Evolutionary conservation across 495 filamentous ascomycete species (phyloP), one percentile per base, ranked within the genome.

Genomic region (Neurospora sp.): DNA sequence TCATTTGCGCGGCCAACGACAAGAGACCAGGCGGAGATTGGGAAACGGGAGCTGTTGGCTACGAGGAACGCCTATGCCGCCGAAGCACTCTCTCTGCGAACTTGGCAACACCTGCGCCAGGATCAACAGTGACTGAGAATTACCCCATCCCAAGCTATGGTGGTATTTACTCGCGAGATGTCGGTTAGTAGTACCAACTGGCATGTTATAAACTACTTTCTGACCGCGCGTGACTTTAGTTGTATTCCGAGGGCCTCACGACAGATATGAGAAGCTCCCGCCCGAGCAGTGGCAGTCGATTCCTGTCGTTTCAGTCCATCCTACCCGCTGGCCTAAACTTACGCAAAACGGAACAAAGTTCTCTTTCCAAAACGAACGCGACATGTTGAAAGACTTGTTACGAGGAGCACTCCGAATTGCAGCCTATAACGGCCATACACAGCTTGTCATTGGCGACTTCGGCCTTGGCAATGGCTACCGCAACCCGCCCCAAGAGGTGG

Each of bases 1-100:
- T 93, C 41, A 88, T 94, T 73, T 93, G 91, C 76, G 88, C 90
- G 70, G 91, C 92, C 12, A 90, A 93, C 78, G 92, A 94, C 77
- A 91, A 89, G 75, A 85, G 91, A 39, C 83, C 92, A 1, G 92
- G 92, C 0, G 92, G 92, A 3, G 92, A 93, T 73, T 94, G 92
- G 92, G 91, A 93, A 75, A 91, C 90, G 6, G 90, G 90, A 37
- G 84, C 86, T 41, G 88, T 90, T 72, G 90, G 90, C 23, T 92
- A 91, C 39, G 92, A 94, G 73, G 81, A 93, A 77, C 89, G 88
- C 46, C 86, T 94, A 27, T 90, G 89, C 76, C 84, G 91, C 72
- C 85, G 92, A 72, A 92, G 90, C 78, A 93, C 90, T 71, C 88
- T 94, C 40, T 88, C 89, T 11, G 87, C 89, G 10, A 85, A 89